These are phyloP conservation scores for Serendipita indica DNA, from an alignment of 768 basidiomycete genomes.

Conservation along the genomic window DNA sequence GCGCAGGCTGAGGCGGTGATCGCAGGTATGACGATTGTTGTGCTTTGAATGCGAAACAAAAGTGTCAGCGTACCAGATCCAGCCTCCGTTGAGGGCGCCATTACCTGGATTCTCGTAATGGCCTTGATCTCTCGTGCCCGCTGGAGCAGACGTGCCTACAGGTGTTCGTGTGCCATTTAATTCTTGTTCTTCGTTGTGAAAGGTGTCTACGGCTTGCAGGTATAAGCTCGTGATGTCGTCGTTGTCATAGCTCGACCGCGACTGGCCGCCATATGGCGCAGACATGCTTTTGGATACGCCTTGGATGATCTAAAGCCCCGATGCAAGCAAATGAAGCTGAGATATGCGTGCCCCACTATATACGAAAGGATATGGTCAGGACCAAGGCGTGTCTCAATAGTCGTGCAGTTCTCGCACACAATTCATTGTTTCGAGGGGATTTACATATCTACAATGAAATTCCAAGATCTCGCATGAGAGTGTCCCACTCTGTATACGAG, in stretches of 20 bases:
- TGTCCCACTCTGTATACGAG: no score
- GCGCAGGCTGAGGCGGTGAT: neutral
- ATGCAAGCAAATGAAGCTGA: no score
- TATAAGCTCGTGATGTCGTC: conserved; percentile 6
- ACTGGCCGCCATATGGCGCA: neutral
- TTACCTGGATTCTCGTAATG: neutral
- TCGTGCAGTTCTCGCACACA: no score
- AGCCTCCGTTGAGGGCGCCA: neutral
- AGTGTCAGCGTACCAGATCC: neutral
- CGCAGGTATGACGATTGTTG: neutral
- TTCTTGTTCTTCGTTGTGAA: neutral
- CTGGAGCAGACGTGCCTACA: neutral
- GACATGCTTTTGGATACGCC: no score
- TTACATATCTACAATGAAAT: no score
- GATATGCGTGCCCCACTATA: no score
- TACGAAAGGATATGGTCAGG: no score
- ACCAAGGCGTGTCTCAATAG: no score
- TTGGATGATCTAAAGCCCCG: no score
- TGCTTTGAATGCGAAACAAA: neutral
- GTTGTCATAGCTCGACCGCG: neutral
- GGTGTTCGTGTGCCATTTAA: neutral
- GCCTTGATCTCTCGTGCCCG: neutral
- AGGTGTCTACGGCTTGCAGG: neutral
- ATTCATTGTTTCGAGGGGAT: no score
- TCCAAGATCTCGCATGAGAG: no score